phyloP scores from a whole-genome alignment of 371 early-diverging fungal genomes.

The Mucor sp. region DNA sequence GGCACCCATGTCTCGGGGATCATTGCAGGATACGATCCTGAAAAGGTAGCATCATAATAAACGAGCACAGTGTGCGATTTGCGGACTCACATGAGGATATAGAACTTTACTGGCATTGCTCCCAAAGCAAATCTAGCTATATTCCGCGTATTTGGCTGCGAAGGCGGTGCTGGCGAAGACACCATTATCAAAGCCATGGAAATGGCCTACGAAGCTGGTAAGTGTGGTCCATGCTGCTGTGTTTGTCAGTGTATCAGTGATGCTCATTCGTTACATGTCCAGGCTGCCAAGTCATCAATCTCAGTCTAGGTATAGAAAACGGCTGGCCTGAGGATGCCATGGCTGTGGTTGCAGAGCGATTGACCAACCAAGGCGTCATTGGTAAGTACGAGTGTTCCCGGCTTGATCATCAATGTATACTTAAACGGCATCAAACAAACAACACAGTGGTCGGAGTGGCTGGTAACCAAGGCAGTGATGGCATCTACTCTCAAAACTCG shows the following conservation, averaged over 20 bases:
- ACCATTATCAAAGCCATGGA: constrained; percentile 65
- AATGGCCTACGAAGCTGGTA: constrained; percentile 52
- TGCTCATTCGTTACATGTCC: constrained; percentile 19
- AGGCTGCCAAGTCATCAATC: constrained; percentile 60
- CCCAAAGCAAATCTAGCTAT: constrained; percentile 57
- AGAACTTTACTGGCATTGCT: constrained; percentile 63
- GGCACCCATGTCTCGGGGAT: constrained; percentile 74
- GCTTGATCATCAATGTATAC: constrained; percentile 43
- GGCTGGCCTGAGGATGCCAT: constrained; percentile 42
- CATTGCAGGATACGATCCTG: constrained; percentile 58
- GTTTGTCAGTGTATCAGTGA: too few relatives aligned
- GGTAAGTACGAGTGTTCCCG: too few relatives aligned
- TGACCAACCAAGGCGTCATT: constrained; percentile 18
- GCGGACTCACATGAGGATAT: constrained; percentile 33
- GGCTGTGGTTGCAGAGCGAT: constrained; percentile 39
- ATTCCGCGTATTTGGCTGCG: constrained; percentile 67
- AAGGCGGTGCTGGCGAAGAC: constrained; percentile 55
- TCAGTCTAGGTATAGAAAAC: constrained; percentile 64
- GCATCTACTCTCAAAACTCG: constrained; percentile 42
- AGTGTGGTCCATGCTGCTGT: too few relatives aligned
- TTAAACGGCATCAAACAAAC: constrained; percentile 17
- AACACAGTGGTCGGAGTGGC: constrained; percentile 51
- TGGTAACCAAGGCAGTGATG: constrained; percentile 60
- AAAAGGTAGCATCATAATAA: constrained; percentile 32
- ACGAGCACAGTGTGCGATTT: background rate